Conservation (phyloP, 2,329 filamentous ascomycete species). For the Thermothelomyces thermophilus region DNA sequence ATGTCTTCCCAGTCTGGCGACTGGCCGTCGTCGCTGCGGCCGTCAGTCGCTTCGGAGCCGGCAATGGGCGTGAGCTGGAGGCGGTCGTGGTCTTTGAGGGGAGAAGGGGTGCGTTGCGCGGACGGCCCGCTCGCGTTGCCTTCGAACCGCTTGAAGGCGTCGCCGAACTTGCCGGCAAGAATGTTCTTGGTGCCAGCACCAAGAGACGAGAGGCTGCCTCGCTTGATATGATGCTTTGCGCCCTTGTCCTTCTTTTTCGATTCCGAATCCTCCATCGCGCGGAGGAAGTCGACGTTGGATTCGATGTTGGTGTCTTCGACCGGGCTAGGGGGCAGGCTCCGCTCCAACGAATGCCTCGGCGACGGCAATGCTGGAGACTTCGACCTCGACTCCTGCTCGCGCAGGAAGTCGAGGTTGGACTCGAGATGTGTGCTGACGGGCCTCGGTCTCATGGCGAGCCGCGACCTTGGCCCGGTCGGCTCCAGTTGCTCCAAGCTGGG, state of each 20-base stretch:
- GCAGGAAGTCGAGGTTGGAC: conserved; percentile 73
- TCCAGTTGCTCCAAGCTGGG: conserved; percentile 58
- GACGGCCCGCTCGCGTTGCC: conserved; percentile 32
- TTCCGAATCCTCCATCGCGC: conserved; percentile 63
- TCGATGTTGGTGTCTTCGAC: conserved; percentile 60
- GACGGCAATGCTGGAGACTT: conserved; percentile 34
- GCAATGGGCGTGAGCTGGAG: conserved; percentile 62
- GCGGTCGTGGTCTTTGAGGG: conserved; percentile 42
- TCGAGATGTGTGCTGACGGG: conserved; percentile 80
- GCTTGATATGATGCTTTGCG: conserved; percentile 60
- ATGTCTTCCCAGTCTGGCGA: conserved; percentile 59
- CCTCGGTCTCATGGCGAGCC: conserved; percentile 46
- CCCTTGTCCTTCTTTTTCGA: conserved; percentile 47
- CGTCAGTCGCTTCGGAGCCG: conserved; percentile 67
- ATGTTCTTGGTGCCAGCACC: conserved; percentile 68
- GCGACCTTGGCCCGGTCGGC: conserved; percentile 42
- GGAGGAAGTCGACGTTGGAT: conserved; percentile 77
- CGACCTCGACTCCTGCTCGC: conserved; percentile 61
- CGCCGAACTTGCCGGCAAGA: conserved; percentile 82
- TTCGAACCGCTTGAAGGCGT: conserved; percentile 91
- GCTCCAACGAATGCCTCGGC: conserved; percentile 31
- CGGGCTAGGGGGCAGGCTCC: conserved; percentile 36
- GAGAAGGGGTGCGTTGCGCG: conserved; percentile 41
- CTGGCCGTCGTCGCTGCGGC: conserved; percentile 59
- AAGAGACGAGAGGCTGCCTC: conserved; percentile 64